Conservation (phyloP, 345 rosid species). For the Cochlearia excelsa region DNA sequence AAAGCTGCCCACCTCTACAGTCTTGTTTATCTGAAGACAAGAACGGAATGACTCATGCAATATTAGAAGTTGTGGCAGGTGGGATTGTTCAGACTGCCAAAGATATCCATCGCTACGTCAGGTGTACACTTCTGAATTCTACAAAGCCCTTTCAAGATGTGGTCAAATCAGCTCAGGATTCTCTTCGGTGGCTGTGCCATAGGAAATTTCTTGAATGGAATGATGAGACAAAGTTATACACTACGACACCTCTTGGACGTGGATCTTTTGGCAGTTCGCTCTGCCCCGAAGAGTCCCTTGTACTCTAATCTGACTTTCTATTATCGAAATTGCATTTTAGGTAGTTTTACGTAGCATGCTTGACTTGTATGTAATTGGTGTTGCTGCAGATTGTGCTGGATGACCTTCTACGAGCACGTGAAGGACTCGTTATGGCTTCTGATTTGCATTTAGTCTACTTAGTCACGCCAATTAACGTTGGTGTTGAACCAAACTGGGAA, state of each 20-base stretch:
- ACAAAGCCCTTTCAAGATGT: constrained; percentile 90
- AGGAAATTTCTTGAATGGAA: constrained; percentile 90
- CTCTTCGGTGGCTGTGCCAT: constrained; percentile 95
- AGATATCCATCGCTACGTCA: constrained; percentile 90
- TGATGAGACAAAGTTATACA: constrained; percentile 83
- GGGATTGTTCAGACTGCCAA: constrained; percentile 91
- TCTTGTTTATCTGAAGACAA: constrained; percentile 97
- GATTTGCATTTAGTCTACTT: constrained; percentile 93
- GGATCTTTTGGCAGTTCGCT: constrained; percentile 99
- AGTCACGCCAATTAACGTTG: constrained; percentile 89
- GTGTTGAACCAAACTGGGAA: constrained; percentile 97
- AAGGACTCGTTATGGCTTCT: constrained; percentile 94
- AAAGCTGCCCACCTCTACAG: constrained; percentile 80
- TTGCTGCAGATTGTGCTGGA: constrained; percentile 81
- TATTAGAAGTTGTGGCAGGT: constrained; percentile 97
- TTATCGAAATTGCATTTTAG: constrained; percentile 4
- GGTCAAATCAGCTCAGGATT: constrained; percentile 96
- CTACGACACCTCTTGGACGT: constrained; percentile 88
- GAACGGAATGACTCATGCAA: constrained; percentile 99
- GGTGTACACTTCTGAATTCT: constrained; percentile 95
- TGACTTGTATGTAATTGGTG: constrained; percentile 23
- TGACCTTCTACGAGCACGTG: constrained; percentile 95
- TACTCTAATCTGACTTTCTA: constrained; percentile 37
- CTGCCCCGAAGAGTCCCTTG: constrained; percentile 97
- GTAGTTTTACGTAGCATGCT: constrained; percentile 22